Base-by-base conservation (phyloP, 1,284 basidiomycete species). In the Farysia itapuensis region DNA sequence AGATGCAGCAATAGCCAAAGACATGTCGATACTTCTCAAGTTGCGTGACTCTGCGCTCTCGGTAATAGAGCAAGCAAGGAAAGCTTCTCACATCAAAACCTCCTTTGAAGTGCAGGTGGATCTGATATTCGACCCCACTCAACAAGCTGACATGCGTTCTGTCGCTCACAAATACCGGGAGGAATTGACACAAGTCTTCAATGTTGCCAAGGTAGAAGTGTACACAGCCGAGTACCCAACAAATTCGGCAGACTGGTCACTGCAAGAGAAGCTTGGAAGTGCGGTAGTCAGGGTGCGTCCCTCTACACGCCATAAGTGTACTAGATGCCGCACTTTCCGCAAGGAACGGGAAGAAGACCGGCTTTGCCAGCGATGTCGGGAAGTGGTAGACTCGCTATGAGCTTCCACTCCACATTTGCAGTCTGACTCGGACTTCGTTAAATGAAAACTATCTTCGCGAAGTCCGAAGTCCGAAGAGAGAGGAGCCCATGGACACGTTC, bases 71-170 rank as follows among this genome's bases (percentile, higher is more conserved):
- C 49, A 58, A 29, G 66, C 57, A 11, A 45, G 67, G 19, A 48
- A 68, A 30, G 30, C 33, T 4, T 44, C 48, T 18, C 42, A 50
- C 11, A 20, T 67, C 31, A 68, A 57, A 39, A 51, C 45, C 2
- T 58, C 65, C n/a, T 53, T 68, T 21, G 65, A 65, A 26, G 52
- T 60, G 8, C 61, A 61, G 29, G 45, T 68, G 9, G 61, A 65
- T 22, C 42, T 68, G 7, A 6, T 4, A 14, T 16, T 20, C 16
- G 20, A 12, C 29, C 20, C 15, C 19, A 9, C 34, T 6, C 11
- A 28, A 11, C n/a, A n/a, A n/a, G 26, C 26, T 11, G n/a, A 28
- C n/a, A 28, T 28, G 11, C 11, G 11, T 9, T 28, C 26, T 11
- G n/a, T 28, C 9, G 11, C n/a, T 9, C 26, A 18, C 31, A 9